Base-by-base conservation (phyloP, 2,329 filamentous ascomycete genomes). In the Fusarium tanahbumbuense region DNA sequence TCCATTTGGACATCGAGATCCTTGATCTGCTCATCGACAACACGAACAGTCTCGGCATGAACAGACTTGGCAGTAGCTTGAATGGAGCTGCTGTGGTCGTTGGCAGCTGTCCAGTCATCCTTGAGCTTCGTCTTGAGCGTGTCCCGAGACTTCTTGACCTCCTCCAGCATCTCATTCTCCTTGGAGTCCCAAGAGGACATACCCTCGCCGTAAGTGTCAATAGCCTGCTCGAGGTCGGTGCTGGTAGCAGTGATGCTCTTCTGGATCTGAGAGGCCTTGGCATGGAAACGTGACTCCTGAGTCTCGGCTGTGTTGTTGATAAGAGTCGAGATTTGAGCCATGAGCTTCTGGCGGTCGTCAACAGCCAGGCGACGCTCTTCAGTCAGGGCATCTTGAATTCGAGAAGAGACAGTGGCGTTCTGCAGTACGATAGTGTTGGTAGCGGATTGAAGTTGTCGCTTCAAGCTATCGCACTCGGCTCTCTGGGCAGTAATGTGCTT, bases 1-100 rank as follows among this genome's bases (percentile, higher is more conserved):
- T 90, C 88, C 88, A 99, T 94, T 79, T 98, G 93, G n/a, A 86
- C 87, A 65, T 92, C 91, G 76, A 99, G 91, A 72, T 97, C 93
- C 59, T 88, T 87, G 82, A 97, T 92, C 81, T 99, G 96, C 60
- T 92, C 91, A 75, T 95, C 92, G 15, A 98, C 94, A 61, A 97
- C 95, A 9, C 91, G 91, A 30, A 97, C 89, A 0, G 95, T 98
- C 80, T 97, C 92, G 34, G 92, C 91, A 72, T 99, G 94, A 2
- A 98, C 94, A 4, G 93, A 93, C 73, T 92, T 92, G 1, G 95
- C 94, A 0, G 92, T 92, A 10, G 88, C 86, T 73, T 95, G 93
- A 73, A 99, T 95, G 8, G 91, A 90, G n/a, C 86, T 89, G 74
- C 94, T 97, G 75, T 93, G 91, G 60, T 92, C 87, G 73, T 93